These are phyloP conservation scores for Ceratobasidium sp. DNA, from an alignment of 1,284 basidiomycete genomes.

Conservation along the genomic window DNA sequence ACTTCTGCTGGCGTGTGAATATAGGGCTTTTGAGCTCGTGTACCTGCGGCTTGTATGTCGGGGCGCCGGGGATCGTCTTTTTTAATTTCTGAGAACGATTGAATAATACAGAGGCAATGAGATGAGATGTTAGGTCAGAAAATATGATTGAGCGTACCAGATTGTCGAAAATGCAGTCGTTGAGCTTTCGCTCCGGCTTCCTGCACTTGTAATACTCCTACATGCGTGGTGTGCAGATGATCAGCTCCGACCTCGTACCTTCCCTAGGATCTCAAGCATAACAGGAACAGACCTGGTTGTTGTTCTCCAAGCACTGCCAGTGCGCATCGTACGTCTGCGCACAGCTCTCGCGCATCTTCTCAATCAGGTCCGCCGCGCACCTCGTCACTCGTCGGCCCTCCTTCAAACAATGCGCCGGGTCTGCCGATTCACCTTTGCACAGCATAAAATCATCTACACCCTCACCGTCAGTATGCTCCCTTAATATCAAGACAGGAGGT, in stretches of 20 bases:
- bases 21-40: slow-evolving; percentile 91
- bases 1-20: slow-evolving; percentile 80
- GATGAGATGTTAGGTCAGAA: slow-evolving; percentile 3
- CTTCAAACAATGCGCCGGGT: slow-evolving; percentile 94
- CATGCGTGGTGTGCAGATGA: neutral
- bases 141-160: slow-evolving; percentile 67
- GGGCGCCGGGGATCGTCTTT: slow-evolving; percentile 93
- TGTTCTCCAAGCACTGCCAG: slow-evolving; percentile 93
- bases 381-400: slow-evolving; percentile 96
- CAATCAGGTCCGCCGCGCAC: slow-evolving; percentile 94
- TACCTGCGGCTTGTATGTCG: slow-evolving; percentile 84
- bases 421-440: slow-evolving; percentile 91
- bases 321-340: slow-evolving; percentile 89
- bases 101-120: slow-evolving; percentile 15
- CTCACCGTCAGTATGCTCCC: neutral
- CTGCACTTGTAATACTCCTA: slow-evolving; percentile 94
- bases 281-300: slow-evolving; percentile 83
- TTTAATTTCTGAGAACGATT: slow-evolving; percentile 81
- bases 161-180: slow-evolving; percentile 97
- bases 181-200: slow-evolving; percentile 88
- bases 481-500: neutral
- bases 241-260: slow-evolving; percentile 1
- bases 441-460: slow-evolving; percentile 97
- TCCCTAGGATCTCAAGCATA: slow-evolving; percentile 44
- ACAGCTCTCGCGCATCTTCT: slow-evolving; percentile 94